A percentile compares a stretch with the other conserved stretches of the same genome.
Evolutionary conservation across 352 stramenopile genomes (phyloP).

Genomic region (Globisporangium emineosum): DNA sequence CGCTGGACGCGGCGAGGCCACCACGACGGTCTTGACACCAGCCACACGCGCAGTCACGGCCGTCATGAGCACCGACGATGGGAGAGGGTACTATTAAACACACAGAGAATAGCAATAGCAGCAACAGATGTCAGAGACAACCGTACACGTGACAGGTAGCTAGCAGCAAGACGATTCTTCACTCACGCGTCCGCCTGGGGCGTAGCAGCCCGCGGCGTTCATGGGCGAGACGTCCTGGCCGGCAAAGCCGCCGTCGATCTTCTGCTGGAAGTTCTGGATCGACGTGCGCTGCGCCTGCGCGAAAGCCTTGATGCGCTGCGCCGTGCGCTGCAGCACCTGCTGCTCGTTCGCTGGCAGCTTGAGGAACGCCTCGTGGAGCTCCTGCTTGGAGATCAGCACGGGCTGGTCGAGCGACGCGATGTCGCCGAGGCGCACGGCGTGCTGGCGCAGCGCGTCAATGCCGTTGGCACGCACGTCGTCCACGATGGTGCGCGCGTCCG

Average conservation of each 20-base stretch:
- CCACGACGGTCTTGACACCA: constrained; percentile 92
- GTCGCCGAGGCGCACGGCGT: constrained; percentile 71
- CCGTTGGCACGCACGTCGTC: constrained; percentile 56
- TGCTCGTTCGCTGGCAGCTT: constrained; percentile 65
- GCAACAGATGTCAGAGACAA: constrained; percentile 5
- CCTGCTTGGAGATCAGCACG: constrained; percentile 48
- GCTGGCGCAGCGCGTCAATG: constrained; percentile 38
- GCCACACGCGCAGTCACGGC: constrained; percentile 93
- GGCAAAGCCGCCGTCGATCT: constrained; percentile 94
- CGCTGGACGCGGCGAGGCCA: constrained; percentile 92
- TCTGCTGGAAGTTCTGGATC: constrained; percentile 91
- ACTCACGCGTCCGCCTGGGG: constrained; percentile 90
- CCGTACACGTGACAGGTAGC: background rate
- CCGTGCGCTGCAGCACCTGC: constrained; percentile 84
- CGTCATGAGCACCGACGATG: constrained; percentile 98
- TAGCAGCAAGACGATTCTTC: background rate
- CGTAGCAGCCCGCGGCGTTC: constrained; percentile 94
- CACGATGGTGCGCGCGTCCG: constrained; percentile 64
- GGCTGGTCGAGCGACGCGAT: constrained; percentile 34
- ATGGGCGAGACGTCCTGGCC: constrained; percentile 90
- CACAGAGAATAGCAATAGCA: background rate
- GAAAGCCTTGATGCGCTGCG: constrained; percentile 90
- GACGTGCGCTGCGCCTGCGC: constrained; percentile 91
- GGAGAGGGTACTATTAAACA: constrained; percentile 88
- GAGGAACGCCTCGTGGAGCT: constrained; percentile 87